Evolutionary conservation across 768 basidiomycete genomes (phyloP), one percentile per base, ranked within the genome.

Genomic region (Boletus vermiculosoides): DNA sequence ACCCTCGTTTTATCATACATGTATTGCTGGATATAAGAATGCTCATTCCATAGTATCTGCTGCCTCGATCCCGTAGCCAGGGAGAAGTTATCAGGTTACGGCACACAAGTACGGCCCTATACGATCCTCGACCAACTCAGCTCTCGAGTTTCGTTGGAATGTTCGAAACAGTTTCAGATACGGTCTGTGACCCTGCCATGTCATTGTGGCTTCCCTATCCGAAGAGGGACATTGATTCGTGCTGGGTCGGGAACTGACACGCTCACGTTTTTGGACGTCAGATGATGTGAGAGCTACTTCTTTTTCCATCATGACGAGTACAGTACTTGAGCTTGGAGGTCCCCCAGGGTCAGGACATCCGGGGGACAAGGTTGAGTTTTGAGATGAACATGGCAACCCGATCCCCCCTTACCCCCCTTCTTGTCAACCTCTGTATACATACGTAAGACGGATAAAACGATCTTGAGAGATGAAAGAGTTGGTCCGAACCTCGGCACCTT

Each of bases 1-100:
- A 53, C 54, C 33, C 58, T 66, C 55, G 45, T 60, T 65, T 55
- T 65, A 62, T 45, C 46, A 22, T 63, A 59, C 55, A 30, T 67
- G 58, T 67, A 60, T 39, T 55, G 54, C 36, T 52, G 45, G 56
- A 61, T 52, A 58, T 47, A n/a, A 51, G 39, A 30, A 50, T 11
- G 28, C 33, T 44, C 25, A 28, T 2, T 18, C 45, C n/a, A 25
- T 23, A 30, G 25, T 9, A 15, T 54, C 10, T 23, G 16, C 22
- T 56, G 8, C 18, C 22, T n/a, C 10, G 45, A 18, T 4, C 7
- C 8, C 13, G 20, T 20, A 41, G 13, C 22, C 41, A 22, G 5
- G 20, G 20, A 12, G 12, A 20, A 22, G 41, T 22, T 20, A 22
- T 20, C 11, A 20, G 18, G 40, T 41, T 11, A n/a, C 4, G 15